Conservation (phyloP, 1,284 basidiomycete species). For the Tilletia setariae region DNA sequence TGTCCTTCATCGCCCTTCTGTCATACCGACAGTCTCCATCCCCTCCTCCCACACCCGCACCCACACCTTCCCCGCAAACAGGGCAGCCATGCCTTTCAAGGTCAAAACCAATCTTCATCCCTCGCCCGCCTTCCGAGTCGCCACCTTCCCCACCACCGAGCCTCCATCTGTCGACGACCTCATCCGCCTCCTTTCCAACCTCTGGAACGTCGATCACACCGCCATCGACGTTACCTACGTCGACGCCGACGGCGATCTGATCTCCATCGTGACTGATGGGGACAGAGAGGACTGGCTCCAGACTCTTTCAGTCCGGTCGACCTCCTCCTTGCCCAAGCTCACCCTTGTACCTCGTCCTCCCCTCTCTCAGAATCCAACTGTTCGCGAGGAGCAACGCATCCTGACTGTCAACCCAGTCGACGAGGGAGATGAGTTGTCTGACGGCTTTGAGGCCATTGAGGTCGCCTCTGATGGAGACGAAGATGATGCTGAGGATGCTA, state of each 20-base stretch:
- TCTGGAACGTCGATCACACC: conserved; percentile 1
- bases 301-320: neutral
- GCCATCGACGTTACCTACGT: neutral
- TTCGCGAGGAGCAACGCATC: neutral
- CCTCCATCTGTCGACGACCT: neutral
- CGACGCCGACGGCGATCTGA: neutral
- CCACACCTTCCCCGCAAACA: too few species aligned
- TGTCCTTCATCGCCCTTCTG: too few species aligned
- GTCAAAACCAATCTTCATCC: conserved; percentile 6
- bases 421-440: neutral
- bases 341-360: neutral
- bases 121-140: conserved; percentile 6
- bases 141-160: neutral
- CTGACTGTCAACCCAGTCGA: neutral
- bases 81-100: neutral
- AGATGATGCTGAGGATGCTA: neutral
- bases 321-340: neutral
- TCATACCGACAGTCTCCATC: too few species aligned
- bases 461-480: neutral
- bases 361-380: neutral
- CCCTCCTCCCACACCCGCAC: too few species aligned
- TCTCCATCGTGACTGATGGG: neutral
- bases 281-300: neutral
- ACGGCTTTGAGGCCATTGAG: conserved; percentile 6
- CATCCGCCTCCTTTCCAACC: neutral